Evolutionary conservation across 2,329 filamentous ascomycete genomes (phyloP).

Genomic region (Pyrenophora graminea): DNA sequence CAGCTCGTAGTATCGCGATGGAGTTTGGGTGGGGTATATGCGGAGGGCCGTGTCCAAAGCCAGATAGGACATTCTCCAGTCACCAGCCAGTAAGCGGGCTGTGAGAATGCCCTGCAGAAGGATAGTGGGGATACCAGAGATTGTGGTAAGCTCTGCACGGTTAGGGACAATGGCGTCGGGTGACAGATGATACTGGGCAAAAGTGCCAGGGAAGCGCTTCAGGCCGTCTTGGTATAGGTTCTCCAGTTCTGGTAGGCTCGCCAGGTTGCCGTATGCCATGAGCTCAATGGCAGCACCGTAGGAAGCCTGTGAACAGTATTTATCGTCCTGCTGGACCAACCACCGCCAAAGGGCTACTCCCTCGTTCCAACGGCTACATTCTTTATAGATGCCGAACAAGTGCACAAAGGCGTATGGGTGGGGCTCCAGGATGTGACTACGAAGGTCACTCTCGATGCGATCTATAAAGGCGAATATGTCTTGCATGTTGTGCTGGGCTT

Average conservation of each 20-base stretch:
- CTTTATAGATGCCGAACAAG: slow-evolving; percentile 54
- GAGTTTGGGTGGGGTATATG: slow-evolving; percentile 51
- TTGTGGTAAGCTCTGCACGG: slow-evolving; percentile 37
- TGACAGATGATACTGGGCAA: slow-evolving; percentile 54
- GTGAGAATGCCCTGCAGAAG: slow-evolving; percentile 55
- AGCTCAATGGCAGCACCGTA: slow-evolving; percentile 58
- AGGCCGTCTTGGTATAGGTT: slow-evolving; percentile 52
- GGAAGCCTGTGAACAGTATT: slow-evolving; percentile 48
- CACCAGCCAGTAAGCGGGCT: slow-evolving; percentile 52
- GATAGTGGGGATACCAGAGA: slow-evolving; percentile 47
- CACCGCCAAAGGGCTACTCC: slow-evolving; percentile 54
- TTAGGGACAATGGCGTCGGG: slow-evolving; percentile 53
- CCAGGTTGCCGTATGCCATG: slow-evolving; percentile 48
- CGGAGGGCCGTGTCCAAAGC: slow-evolving; percentile 55
- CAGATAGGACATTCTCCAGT: slow-evolving; percentile 56
- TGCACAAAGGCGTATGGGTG: slow-evolving; percentile 50
- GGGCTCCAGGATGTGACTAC: slow-evolving; percentile 41
- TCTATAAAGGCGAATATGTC: slow-evolving; percentile 39
- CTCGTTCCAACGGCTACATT: slow-evolving; percentile 46
- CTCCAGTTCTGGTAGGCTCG: slow-evolving; percentile 50
- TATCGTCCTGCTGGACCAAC: slow-evolving; percentile 50
- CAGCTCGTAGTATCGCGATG: slow-evolving; percentile 50
- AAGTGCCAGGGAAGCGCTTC: slow-evolving; percentile 53
- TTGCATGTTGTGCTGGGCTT: slow-evolving; percentile 3
- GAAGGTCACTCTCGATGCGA: slow-evolving; percentile 49